Evolutionary conservation across 108 stramenopile genomes (phyloP), one percentile per base, ranked within the genome.

Genomic region (Cyclotella cryptica): DNA sequence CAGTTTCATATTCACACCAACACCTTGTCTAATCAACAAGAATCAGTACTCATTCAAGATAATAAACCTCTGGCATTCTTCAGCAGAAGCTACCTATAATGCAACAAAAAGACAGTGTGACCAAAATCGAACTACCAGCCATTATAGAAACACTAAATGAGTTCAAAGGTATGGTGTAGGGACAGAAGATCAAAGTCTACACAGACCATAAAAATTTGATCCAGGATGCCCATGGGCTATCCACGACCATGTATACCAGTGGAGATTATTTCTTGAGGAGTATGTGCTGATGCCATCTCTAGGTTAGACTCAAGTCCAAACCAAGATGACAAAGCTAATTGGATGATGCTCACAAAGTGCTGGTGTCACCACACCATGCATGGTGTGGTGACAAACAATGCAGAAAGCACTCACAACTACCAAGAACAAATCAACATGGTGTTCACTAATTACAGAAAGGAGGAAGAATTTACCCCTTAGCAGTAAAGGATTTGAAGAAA

Each of bases 111-210:
- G 3, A 51, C 49, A 51, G 49, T 8, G 49, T 51, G 17, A 51
- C 49, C 49, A 19, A 51, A 8, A 51, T 51, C 8, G 49, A 51
- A 51, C 49, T 7, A 51, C 49, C 19, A 8, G 49, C 49, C 3
- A 51, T 51, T 7, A 8, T 51, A 51, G 49, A 51, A 51, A 51
- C 49, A 51, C 49, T 51, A 19, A 19, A 51, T 7, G 49, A 51
- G 49, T 51, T 51, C 49, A 51, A 51, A 51, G 49, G 49, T 19
- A 51, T 51, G 49, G 6, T 51, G 49, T 51, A 8, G 49, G 49
- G 49, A 51, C 49, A 51, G 17, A 19, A 3, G 8, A 19, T 51
- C 17, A 51, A 8, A 19, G 49, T 51, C 19, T 51, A 19, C 8
- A 17, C 49, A 19, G 49, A 51, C 49, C 17, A 51, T 51, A 51